Percentiles rank a stretch among this genome's conserved stretches.
These are phyloP conservation scores for Xylariomycetidae sp. DNA, from an alignment of 2,329 filamentous ascomycete genomes.

Conservation along the genomic window DNA sequence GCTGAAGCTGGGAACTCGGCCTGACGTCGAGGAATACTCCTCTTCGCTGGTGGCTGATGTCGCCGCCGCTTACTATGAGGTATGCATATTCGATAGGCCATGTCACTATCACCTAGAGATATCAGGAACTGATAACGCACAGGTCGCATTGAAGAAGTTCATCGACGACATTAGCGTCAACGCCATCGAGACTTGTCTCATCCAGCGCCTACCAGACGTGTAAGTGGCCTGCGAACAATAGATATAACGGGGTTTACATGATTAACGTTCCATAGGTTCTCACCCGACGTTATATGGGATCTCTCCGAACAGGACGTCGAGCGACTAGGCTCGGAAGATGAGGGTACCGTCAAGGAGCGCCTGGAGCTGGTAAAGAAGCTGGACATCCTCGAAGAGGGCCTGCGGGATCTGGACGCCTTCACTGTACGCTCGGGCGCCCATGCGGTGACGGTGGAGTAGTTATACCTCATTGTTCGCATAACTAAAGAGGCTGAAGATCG, in stretches of 20 bases:
- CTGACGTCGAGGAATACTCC: slow-evolving; percentile 17
- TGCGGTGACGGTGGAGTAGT: slow-evolving; percentile 5
- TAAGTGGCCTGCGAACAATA: slow-evolving; percentile 7
- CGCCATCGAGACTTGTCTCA: slow-evolving; percentile 20
- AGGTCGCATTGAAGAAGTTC: slow-evolving; percentile 25
- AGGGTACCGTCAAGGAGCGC: slow-evolving; percentile 15
- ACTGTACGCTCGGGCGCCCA: slow-evolving; percentile 14
- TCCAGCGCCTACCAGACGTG: slow-evolving; percentile 22
- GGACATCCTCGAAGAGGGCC: slow-evolving; percentile 16
- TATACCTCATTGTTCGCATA: no score
- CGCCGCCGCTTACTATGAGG: slow-evolving; percentile 20
- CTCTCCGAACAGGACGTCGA: slow-evolving; percentile 18
- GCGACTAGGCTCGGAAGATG: slow-evolving; percentile 19
- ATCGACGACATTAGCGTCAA: slow-evolving; percentile 23
- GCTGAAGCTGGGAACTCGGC: slow-evolving; percentile 11
- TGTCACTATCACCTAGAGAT: no score
- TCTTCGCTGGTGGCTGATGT: slow-evolving; percentile 20
- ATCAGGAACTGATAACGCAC: no score
- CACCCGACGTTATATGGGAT: slow-evolving; percentile 21
- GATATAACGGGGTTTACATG: not conserved
- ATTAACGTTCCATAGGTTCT: slow-evolving; percentile 10
- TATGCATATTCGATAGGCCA: not conserved
- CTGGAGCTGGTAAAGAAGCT: slow-evolving; percentile 15
- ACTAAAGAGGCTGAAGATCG: no score
- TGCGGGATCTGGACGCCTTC: slow-evolving; percentile 20